Evolutionary conservation across 805 yeast species (phyloP).

Genomic region (Metschnikowia lachancei): DNA sequence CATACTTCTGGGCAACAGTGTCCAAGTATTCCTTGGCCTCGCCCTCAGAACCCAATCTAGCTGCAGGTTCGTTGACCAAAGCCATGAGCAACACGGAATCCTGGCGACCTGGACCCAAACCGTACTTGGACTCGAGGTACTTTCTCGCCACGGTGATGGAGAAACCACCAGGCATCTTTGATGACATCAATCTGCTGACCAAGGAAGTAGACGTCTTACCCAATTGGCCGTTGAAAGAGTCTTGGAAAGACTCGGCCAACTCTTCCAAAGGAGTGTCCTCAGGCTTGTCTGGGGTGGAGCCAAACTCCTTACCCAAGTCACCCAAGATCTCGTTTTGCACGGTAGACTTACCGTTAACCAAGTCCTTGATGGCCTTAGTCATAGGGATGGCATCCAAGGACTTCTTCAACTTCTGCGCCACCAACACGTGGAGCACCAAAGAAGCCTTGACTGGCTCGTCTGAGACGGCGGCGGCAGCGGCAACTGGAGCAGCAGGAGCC

Average conservation of each 20-base stretch:
- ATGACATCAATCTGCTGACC: slow-evolving; percentile 85
- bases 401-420: slow-evolving; percentile 95
- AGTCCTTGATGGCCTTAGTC: slow-evolving; percentile 91
- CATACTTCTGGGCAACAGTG: slow-evolving; percentile 77
- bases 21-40: slow-evolving; percentile 93
- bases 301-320: slow-evolving; percentile 97
- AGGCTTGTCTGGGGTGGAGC: slow-evolving; percentile 97
- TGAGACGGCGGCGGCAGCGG: slow-evolving; percentile 70
- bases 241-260: slow-evolving; percentile 93
- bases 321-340: slow-evolving; percentile 98
- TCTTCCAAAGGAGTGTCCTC: slow-evolving; percentile 97
- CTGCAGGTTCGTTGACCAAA: slow-evolving; percentile 84
- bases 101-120: slow-evolving; percentile 91
- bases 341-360: slow-evolving; percentile 98
- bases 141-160: slow-evolving; percentile 89
- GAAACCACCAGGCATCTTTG: slow-evolving; percentile 99
- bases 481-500: slow-evolving; percentile 55
- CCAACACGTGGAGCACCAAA: slow-evolving; percentile 79
- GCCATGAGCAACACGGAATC: slow-evolving; percentile 84
- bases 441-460: slow-evolving; percentile 89
- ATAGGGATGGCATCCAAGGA: slow-evolving; percentile 79
- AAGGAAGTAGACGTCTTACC: slow-evolving; percentile 93
- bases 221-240: slow-evolving; percentile 77
- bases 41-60: slow-evolving; percentile 78
- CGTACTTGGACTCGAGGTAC: slow-evolving; percentile 88